Evolutionary conservation across 148 eudicot genomes (phyloP), one percentile per base, ranked within the genome.

Genomic region (Fagopyrum homotropicum): DNA sequence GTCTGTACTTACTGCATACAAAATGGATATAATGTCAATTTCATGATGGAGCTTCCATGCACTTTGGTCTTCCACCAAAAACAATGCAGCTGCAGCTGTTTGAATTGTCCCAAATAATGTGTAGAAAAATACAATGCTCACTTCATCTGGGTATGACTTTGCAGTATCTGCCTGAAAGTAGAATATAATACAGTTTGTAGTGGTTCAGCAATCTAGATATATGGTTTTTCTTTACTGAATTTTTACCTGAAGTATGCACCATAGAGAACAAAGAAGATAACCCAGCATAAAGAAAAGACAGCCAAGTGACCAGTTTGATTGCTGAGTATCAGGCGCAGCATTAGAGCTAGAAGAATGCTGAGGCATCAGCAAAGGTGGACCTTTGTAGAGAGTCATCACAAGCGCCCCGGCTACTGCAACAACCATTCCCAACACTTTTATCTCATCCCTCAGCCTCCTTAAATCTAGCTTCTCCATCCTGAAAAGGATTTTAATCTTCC

Each of bases 291-390:
- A 63, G 35, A 63, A 15, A 29, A 63, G 69, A 44, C 69, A 63
- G 4, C 69, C 69, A 63, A 63, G 69, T 30, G 26, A 16, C 69
- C 45, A 63, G 11, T 63, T 63, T 1, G 69, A 30, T 29, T 63
- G 44, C 69, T 63, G 44, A 6, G 45, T 11, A 0, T 35, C 44
- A 0, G 26, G 69, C 9, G 44, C 12, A 17, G 61, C 26, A 1
- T 26, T 26, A 10, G 69, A 63, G 44, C 11, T 30, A 8, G 84
- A 71, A 12, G 88, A 43, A 30, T 48, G 76, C 7, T 83, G 72
- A 63, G 44, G 6, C 35, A 15, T 4, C 11, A 63, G 69, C 10
- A 63, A 63, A 63, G 4, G 15, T 1, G 69, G 69, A 12, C 69
- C 69, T 30, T 63, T 29, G 44, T 63, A 63, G 69, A 63, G 69